Evolutionary conservation across 192 early-diverging fungal genomes (phyloP), one percentile per base, ranked within the genome.

Genomic region (Lobosporangium transversale): DNA sequence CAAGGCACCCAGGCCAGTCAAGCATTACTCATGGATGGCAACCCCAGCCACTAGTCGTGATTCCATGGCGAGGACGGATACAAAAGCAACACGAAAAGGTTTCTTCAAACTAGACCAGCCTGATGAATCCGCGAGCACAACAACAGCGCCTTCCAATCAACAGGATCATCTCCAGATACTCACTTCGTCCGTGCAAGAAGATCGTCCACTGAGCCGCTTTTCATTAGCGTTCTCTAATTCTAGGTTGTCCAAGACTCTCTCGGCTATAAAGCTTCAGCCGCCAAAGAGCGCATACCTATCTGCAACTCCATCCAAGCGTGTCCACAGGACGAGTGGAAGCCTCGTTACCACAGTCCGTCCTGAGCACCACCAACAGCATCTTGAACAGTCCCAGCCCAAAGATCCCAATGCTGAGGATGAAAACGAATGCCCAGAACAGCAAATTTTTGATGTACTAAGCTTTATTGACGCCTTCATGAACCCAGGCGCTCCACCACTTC

Each of bases 331-430:
- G n/a, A n/a, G n/a, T n/a, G 27, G 44, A 3, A 43, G 37, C 58
- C 44, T 57, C 20, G 14, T 57, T 11, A 48, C 32, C 6, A 66
- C 64, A 6, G 54, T 57, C 45, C 53, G 45, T 24, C 66, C 51
- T 43, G 47, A 68, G 42, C 56, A 68, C 17, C 48, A 68, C n/a
- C 47, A 68, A 53, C 24, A 58, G 27, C 55, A 52, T 9, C 14
- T 51, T 8, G 18, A 48, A 26, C 66, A 68, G 45, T 14, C 51
- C 5, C 45, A 42, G 5, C 35, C 48, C 24, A 48, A 68, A 21
- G 52, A 27, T 23, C 26, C 33, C 5, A 49, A 43, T 17, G 6
- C n/a, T 15, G n/a, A 62, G 15, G 30, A 50, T 15, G 17, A 60
- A 43, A 6, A 29, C n/a, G n/a, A n/a, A n/a, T n/a, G n/a, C n/a